A percentile compares a stretch with the other conserved stretches of the same genome.
Evolutionary conservation across 306 rosid genomes (phyloP).

Genomic region (Quercus cerris): DNA sequence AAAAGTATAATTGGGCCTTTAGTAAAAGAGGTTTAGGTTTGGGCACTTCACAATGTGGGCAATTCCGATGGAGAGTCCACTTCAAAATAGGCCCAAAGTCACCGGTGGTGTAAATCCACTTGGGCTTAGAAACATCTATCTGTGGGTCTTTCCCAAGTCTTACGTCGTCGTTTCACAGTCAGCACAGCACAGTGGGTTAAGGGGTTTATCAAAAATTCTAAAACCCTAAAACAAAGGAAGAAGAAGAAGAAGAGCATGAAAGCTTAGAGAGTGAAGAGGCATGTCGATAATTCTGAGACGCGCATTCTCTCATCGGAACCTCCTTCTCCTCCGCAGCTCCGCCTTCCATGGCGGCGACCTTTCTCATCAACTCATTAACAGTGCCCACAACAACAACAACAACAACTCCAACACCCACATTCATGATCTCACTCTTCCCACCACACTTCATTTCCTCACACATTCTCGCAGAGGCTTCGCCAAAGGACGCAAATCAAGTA

Average conservation of each 20-base stretch:
- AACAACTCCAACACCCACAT: conserved; percentile 13
- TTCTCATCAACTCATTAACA: conserved; percentile 13
- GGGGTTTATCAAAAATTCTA: conserved; percentile 23
- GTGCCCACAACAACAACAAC: conserved; percentile 14
- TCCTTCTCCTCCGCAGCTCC: conserved; percentile 40
- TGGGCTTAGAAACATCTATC: no score
- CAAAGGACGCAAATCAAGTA: conserved; percentile 85
- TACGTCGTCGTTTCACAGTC: no score
- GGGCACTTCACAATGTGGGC: no score
- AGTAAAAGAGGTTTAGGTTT: no score
- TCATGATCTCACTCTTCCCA: conserved; percentile 31
- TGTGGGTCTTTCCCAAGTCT: no score
- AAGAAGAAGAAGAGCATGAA: not conserved
- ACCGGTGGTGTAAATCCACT: no score
- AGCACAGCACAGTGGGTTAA: not conserved
- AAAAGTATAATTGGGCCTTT: no score
- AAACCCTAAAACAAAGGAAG: conserved; percentile 19
- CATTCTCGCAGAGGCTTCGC: conserved; percentile 83
- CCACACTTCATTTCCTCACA: conserved; percentile 25
- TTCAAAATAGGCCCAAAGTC: no score
- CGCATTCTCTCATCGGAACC: conserved; percentile 46
- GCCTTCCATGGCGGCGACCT: conserved; percentile 17
- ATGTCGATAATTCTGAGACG: conserved; percentile 64
- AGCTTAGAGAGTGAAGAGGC: not conserved
- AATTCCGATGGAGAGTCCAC: no score